phyloP scores from a whole-genome alignment of 192 early-diverging fungal genomes.

The Dissophora globulifera region DNA sequence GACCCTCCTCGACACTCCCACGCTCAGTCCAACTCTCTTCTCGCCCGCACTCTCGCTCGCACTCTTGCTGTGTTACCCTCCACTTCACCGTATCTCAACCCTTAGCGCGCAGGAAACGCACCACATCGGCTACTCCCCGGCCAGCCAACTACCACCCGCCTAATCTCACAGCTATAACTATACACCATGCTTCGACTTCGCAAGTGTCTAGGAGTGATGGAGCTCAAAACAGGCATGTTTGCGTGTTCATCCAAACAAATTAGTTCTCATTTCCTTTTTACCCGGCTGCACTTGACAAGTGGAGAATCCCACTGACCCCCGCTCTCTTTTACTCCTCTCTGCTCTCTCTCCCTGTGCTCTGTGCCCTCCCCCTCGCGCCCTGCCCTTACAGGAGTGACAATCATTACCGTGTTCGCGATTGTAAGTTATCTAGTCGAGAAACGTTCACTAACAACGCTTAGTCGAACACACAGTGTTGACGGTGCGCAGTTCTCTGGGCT shows the following conservation, averaged over 20 bases:
- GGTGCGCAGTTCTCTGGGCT: too few relatives aligned
- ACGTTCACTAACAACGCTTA: too few relatives aligned
- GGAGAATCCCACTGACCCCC: too few relatives aligned
- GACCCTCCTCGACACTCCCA: too few relatives aligned
- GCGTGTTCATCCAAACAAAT: not conserved
- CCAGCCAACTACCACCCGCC: too few relatives aligned
- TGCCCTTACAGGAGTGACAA: constrained; percentile 30
- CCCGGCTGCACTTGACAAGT: too few relatives aligned
- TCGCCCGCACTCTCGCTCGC: too few relatives aligned
- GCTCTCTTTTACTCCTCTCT: not conserved
- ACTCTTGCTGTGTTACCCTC: too few relatives aligned
- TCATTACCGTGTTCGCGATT: constrained; percentile 49
- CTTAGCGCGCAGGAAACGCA: too few relatives aligned
- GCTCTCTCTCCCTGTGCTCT: not conserved
- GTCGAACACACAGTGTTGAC: not conserved
- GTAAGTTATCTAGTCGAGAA: constrained; percentile 13
- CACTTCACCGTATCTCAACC: too few relatives aligned
- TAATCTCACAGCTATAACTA: not conserved
- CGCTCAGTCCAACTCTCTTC: too few relatives aligned
- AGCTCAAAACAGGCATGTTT: constrained; percentile 53
- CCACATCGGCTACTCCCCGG: too few relatives aligned
- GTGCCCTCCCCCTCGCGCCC: not conserved
- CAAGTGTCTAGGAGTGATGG: constrained; percentile 47
- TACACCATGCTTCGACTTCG: constrained; percentile 44
- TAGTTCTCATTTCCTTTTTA: not conserved